Evolutionary conservation across 2,329 filamentous ascomycete genomes (phyloP), one percentile per base, ranked within the genome.

Genomic region (Ophiostoma montium): DNA sequence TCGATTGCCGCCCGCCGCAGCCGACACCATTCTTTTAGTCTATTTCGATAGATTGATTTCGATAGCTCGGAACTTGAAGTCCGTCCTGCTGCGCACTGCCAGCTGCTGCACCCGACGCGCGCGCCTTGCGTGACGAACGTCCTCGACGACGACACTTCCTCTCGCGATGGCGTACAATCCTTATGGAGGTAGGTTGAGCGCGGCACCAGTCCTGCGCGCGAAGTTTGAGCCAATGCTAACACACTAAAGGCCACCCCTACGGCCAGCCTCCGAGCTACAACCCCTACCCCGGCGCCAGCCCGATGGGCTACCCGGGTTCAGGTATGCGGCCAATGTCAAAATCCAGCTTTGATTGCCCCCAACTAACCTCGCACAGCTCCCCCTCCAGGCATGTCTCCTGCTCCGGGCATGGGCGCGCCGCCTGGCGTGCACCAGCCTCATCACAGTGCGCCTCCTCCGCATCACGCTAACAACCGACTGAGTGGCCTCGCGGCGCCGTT

Each of bases 361-460:
- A 27, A 16, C 39, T 51, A 16, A 38, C 35, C n/a, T 35, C 43
- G 47, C 30, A 42, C 50, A 65, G 76, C 82, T 66, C 84, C 85
- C 62, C 84, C 85, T 62, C 84, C 85, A 70, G 85, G 84, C 69
- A 85, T 87, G 77, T 76, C 82, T 60, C 74, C 82, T 63, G 80
- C 80, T 64, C 88, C 88, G 59, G 88, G 87, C 62, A 86, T 88
- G 63, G 80, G 76, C 63, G 78, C 82, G 61, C 80, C 84, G 56
- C 84, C 84, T 52, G 86, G 85, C 65, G 77, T 90, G 66, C 82
- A 84, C 62, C 31, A 59, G 72, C 74, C 62, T 75, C 81, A 59
- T 84, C 86, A 8, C 8, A 27, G 23, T 27, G 23, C 23, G 23
- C 23, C 23, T 27, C 23, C 23, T 27, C 8, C n/a, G n/a, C n/a